phyloP scores from a whole-genome alignment of 2,329 filamentous ascomycete genomes.

The Aspergillus spinulosporus region DNA sequence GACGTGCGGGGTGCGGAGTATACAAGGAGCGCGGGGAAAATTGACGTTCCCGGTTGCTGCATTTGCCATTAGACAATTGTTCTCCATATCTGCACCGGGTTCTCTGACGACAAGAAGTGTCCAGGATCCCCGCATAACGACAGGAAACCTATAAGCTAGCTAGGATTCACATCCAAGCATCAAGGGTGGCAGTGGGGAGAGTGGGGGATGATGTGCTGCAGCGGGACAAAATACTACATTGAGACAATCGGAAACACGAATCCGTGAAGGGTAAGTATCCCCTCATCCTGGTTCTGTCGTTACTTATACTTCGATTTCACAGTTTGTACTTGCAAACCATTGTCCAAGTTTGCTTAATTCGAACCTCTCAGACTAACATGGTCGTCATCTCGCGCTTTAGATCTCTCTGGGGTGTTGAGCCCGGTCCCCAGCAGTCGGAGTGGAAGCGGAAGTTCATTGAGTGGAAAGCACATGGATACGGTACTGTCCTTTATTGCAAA shows the following conservation, averaged over 20 bases:
- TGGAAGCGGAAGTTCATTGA: slow-evolving; percentile 25
- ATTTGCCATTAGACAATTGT: neutral
- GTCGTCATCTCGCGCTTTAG: slow-evolving; percentile 22
- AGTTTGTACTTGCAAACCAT: no score
- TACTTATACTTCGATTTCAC: no score
- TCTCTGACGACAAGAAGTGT: neutral
- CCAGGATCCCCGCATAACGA: neutral
- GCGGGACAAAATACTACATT: no score
- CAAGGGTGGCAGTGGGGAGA: no score
- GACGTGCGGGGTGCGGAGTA: slow-evolving; percentile 10
- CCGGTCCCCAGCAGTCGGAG: slow-evolving; percentile 20
- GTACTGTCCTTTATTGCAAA: slow-evolving; percentile 1
- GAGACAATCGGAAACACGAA: no score
- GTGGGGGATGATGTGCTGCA: no score
- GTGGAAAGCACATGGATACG: slow-evolving; percentile 26
- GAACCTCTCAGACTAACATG: neutral
- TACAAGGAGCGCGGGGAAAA: slow-evolving; percentile 5
- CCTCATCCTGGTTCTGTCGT: no score
- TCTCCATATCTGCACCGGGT: neutral
- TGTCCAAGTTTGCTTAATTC: no score
- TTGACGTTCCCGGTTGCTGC: neutral
- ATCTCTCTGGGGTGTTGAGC: slow-evolving; percentile 25
- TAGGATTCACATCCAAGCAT: no score
- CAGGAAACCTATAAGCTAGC: no score
- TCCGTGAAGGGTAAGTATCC: no score